Conservation (phyloP, 2,329 filamentous ascomycete genomes). For the Pyricularia sp. region DNA sequence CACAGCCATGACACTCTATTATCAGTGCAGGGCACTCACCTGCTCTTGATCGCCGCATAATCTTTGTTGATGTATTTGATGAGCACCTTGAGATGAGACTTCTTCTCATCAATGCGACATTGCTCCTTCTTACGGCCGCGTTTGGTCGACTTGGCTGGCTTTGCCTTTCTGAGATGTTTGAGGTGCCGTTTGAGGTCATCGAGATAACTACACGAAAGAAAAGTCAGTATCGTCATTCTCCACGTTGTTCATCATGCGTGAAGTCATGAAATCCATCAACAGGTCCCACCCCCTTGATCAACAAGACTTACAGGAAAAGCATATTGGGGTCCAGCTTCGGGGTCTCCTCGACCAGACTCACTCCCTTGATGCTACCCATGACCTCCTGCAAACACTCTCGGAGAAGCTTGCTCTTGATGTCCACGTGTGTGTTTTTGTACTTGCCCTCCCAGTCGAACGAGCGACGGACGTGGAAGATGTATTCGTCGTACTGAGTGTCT, state of each 20-base stretch:
- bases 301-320: conserved; percentile 43
- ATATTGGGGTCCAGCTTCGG: conserved; percentile 61
- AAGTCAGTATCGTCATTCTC: not conserved
- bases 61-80: conserved; percentile 42
- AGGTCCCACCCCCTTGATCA: not conserved
- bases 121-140: conserved; percentile 48
- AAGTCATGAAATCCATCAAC: no score
- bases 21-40: conserved; percentile 13
- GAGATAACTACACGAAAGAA: conserved; percentile 43
- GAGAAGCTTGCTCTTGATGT: conserved; percentile 73
- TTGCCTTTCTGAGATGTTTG: conserved; percentile 50
- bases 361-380: conserved; percentile 63
- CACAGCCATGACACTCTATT: not conserved
- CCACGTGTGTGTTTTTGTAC: conserved; percentile 57
- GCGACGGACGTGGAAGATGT: conserved; percentile 70
- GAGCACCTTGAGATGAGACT: conserved; percentile 51
- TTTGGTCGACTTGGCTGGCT: conserved; percentile 32
- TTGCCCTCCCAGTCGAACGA: conserved; percentile 78
- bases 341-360: conserved; percentile 68
- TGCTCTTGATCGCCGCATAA: conserved; percentile 63
- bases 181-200: conserved; percentile 57
- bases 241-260: not conserved
- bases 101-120: conserved; percentile 44
- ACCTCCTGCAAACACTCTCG: conserved; percentile 57
- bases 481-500: conserved; percentile 57